Conservation (phyloP, 768 basidiomycete species). For the Lentinula edodes region DNA sequence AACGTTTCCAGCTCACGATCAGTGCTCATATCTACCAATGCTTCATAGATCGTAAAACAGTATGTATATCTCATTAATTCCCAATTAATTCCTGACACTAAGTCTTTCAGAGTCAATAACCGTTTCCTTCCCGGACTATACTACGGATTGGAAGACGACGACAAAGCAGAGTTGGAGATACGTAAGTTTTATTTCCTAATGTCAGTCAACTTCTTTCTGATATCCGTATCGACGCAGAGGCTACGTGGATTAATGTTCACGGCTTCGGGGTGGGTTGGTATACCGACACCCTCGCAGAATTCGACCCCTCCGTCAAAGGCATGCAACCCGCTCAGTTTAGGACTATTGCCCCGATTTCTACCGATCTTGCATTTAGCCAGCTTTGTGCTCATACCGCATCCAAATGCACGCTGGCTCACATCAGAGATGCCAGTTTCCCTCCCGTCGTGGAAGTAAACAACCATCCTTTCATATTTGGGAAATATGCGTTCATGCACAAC, state of each 20-base stretch:
- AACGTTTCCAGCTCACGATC: background rate
- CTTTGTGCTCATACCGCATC: background rate
- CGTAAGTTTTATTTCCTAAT: background rate
- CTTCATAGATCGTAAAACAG: background rate
- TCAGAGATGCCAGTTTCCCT: background rate
- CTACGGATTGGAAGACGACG: background rate
- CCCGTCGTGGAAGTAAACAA: background rate
- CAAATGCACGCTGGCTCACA: background rate
- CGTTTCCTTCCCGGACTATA: background rate
- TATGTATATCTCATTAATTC: background rate
- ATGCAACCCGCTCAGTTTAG: background rate
- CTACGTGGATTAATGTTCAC: background rate
- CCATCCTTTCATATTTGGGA: background rate
- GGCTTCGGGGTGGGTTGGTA: background rate
- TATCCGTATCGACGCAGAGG: background rate
- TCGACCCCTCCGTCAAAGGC: background rate
- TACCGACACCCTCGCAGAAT: background rate
- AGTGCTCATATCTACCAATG: too few species aligned
- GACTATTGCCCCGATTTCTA: background rate
- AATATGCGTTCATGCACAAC: background rate
- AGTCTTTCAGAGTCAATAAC: background rate
- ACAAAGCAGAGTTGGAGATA: background rate
- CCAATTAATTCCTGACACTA: too few species aligned
- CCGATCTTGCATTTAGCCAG: background rate
- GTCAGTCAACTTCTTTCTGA: too few species aligned